These are phyloP conservation scores for Fusarium marasasianum DNA, from an alignment of 2,329 filamentous ascomycete genomes.

Conservation along the genomic window DNA sequence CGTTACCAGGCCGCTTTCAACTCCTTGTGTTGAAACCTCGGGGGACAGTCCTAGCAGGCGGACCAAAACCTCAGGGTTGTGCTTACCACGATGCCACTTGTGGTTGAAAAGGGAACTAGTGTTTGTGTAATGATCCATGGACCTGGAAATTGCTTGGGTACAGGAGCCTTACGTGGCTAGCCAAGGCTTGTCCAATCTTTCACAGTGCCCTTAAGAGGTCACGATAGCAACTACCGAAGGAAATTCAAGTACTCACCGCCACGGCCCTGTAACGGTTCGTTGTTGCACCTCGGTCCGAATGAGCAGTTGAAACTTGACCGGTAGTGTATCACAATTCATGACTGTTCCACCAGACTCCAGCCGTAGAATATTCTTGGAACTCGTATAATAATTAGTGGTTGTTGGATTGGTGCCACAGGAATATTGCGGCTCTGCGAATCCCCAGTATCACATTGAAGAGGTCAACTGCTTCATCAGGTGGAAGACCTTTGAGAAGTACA, in stretches of 20 bases:
- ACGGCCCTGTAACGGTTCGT: neutral
- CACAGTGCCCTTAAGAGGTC: neutral
- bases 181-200: neutral
- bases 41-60: neutral
- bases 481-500: neutral
- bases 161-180: neutral
- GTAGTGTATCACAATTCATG: neutral
- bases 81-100: neutral
- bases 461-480: neutral
- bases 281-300: neutral
- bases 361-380: neutral
- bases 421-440: neutral
- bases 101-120: neutral
- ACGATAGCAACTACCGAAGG: neutral
- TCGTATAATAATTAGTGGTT: neutral
- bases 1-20: fast-evolving
- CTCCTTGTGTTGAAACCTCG: neutral
- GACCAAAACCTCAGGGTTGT: too few relatives aligned
- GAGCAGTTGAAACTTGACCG: neutral
- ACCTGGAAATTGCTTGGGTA: neutral
- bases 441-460: neutral
- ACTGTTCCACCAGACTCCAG: neutral
- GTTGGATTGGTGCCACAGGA: neutral
- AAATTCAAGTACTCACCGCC: neutral
- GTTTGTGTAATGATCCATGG: neutral